Percentiles rank a stretch among this genome's conserved stretches.
Evolutionary conservation across 2,329 filamentous ascomycete genomes (phyloP).

Genomic region (Aspergillus uvarum): DNA sequence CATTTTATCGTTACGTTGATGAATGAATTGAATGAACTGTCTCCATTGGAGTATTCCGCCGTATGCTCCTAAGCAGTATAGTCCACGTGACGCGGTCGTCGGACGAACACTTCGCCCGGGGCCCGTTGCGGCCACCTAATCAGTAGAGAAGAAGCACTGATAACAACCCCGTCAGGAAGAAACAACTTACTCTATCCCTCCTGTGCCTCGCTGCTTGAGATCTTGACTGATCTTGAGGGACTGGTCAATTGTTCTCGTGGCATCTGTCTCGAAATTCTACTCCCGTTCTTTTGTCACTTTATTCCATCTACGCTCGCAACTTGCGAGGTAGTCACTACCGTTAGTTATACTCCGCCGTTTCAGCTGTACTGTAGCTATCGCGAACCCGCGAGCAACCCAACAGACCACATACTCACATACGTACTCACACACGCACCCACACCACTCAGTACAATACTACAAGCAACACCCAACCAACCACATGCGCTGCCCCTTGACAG

Average conservation of each 20-base stretch:
- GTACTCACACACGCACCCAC: neutral
- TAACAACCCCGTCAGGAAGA: too few species aligned
- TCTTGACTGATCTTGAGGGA: constrained; percentile 22
- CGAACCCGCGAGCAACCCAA: neutral
- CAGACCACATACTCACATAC: neutral
- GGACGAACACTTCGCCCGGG: constrained; percentile 13
- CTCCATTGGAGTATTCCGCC: neutral
- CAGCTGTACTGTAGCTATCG: neutral
- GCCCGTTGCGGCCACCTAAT: constrained; percentile 25
- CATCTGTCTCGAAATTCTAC: neutral
- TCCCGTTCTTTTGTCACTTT: neutral
- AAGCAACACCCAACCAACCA: too few species aligned
- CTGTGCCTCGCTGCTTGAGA: constrained; percentile 12
- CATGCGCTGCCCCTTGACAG: too few species aligned
- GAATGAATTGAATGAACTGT: neutral
- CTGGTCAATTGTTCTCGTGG: neutral
- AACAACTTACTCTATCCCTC: too few species aligned
- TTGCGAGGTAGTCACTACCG: too few species aligned
- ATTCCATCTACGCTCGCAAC: neutral
- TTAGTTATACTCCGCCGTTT: too few species aligned
- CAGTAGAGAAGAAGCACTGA: constrained; percentile 6
- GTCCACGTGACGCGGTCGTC: constrained; percentile 17
- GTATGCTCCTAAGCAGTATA: neutral
- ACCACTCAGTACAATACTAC: too few species aligned
- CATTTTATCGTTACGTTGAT: too few species aligned